A percentile compares a stretch with the other conserved stretches of the same genome.
phyloP scores from a whole-genome alignment of 192 early-diverging fungal genomes.

The Backusella macrospora region DNA sequence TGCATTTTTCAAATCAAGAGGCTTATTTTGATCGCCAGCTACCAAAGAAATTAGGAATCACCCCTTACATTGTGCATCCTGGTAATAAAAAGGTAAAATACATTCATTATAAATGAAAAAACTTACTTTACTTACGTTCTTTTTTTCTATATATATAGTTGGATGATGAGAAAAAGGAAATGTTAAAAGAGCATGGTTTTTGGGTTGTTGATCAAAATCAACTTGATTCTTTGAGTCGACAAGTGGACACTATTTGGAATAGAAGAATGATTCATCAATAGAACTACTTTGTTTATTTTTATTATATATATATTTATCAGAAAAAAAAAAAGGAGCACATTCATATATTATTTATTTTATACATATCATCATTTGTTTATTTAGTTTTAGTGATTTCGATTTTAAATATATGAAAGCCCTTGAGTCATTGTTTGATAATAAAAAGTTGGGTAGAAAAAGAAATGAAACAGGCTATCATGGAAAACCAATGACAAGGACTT shows the following conservation, averaged over 20 bases:
- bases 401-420: too few species aligned
- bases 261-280: slow-evolving; percentile 2
- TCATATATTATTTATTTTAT: background rate
- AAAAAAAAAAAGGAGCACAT: background rate
- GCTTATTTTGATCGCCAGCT: slow-evolving; percentile 26
- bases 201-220: slow-evolving; percentile 1
- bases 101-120: background rate
- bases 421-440: too few species aligned
- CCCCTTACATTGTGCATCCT: slow-evolving; percentile 38
- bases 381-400: too few species aligned
- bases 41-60: slow-evolving; percentile 19
- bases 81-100: slow-evolving; percentile 15
- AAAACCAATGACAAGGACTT: too few species aligned
- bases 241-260: background rate
- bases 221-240: background rate
- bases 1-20: slow-evolving; percentile 33
- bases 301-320: too few species aligned
- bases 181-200: background rate
- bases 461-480: too few species aligned
- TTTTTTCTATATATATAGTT: too few species aligned
- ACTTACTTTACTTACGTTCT: background rate
- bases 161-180: background rate
- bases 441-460: too few species aligned
- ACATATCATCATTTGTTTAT: background rate
- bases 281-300: background rate